These are phyloP conservation scores for Rhizopus microsporus DNA, from an alignment of 371 early-diverging fungal species.

Conservation along the genomic window DNA sequence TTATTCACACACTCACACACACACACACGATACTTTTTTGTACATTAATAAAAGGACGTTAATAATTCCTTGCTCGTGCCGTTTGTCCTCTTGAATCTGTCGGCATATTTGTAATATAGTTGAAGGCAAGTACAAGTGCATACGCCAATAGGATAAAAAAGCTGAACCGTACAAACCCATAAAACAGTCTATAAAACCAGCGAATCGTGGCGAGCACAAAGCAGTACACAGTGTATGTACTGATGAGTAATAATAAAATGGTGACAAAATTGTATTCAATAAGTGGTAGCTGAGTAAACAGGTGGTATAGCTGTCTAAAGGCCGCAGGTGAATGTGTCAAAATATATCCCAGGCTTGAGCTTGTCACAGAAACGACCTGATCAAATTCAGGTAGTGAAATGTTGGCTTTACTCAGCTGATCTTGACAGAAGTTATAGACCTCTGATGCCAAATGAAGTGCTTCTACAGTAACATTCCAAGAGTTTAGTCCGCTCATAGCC, in stretches of 20 bases:
- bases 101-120: not conserved
- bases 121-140: not conserved
- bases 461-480: conserved; percentile 18
- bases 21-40: no score
- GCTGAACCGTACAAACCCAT: conserved; percentile 1
- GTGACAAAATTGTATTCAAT: conserved; percentile 12
- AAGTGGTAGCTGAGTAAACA: conserved; percentile 2
- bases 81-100: not conserved
- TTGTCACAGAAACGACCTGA: conserved; percentile 4
- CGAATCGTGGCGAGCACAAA: conserved; percentile 19
- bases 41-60: no score
- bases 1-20: no score
- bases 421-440: conserved; percentile 12
- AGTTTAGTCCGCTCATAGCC: not conserved
- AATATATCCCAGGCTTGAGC: conserved; percentile 7
- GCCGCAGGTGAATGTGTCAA: conserved; percentile 14
- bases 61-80: no score
- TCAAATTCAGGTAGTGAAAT: conserved; percentile 20
- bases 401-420: conserved; percentile 20
- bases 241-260: conserved; percentile 10
- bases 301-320: conserved; percentile 12
- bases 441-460: conserved; percentile 10
- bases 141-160: not conserved
- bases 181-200: conserved; percentile 5
- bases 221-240: conserved; percentile 15